Evolutionary conservation across 23 red algal species (phyloP).

Genomic region (Gracilaria gracilis): DNA sequence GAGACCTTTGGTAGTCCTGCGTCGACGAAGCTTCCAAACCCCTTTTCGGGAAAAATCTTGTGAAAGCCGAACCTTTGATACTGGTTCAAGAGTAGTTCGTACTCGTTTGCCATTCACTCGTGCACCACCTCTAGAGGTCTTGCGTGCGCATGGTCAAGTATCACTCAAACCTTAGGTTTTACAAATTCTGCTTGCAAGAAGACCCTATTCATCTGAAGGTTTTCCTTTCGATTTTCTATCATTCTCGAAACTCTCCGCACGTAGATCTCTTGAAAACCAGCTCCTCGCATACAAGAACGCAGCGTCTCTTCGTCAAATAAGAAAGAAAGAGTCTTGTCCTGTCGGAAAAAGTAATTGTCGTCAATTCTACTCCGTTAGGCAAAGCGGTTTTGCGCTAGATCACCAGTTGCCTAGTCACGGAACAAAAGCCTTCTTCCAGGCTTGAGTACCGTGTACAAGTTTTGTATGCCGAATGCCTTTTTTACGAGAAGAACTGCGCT

Average conservation of each 20-base stretch:
- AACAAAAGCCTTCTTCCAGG: conserved; percentile 82
- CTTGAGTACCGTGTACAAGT: conserved; percentile 59
- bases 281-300: conserved; percentile 32
- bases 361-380: conserved; percentile 52
- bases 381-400: conserved; percentile 80
- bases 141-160: background rate
- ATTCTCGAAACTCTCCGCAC: conserved; percentile 46
- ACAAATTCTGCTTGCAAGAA: conserved; percentile 72
- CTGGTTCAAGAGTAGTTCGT: no score
- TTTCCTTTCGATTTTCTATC: conserved; percentile 75
- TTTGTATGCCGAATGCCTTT: conserved; percentile 38
- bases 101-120: no score
- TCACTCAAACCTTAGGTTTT: background rate
- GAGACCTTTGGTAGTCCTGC: no score
- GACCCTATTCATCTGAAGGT: conserved; percentile 67
- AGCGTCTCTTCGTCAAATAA: conserved; percentile 76
- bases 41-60: no score
- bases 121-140: no score
- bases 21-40: no score
- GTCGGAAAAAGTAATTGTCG: conserved; percentile 73
- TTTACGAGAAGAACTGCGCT: conserved; percentile 67
- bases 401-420: conserved; percentile 86
- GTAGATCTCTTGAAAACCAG: conserved; percentile 56
- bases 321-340: conserved; percentile 81
- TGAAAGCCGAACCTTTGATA: no score